phyloP scores from a whole-genome alignment of 2,329 filamentous ascomycete genomes.

The Botrytis fabae region DNA sequence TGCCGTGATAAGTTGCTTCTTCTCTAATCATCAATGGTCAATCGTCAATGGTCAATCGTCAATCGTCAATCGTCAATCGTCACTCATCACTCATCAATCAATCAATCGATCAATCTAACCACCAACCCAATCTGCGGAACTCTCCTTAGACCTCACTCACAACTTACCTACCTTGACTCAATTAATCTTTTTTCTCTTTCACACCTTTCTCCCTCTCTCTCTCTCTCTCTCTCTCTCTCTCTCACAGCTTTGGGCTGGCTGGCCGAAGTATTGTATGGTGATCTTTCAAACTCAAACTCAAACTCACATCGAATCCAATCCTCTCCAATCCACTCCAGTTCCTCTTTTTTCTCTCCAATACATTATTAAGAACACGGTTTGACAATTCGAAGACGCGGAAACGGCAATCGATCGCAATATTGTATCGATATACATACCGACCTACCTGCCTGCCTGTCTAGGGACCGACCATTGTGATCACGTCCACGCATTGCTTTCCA shows the following conservation, averaged over 20 bases:
- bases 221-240: neutral
- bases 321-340: too few relatives aligned
- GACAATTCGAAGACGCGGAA: neutral
- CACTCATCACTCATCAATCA: neutral
- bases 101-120: neutral
- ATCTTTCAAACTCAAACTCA: neutral
- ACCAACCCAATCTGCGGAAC: constrained; percentile 7
- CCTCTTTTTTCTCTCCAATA: neutral
- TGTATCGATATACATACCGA: neutral
- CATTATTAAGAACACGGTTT: neutral
- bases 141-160: constrained; percentile 2
- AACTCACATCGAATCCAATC: neutral
- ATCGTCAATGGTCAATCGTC: neutral
- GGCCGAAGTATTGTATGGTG: neutral
- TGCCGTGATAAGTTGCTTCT: constrained; percentile 3
- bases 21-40: neutral
- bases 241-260: neutral
- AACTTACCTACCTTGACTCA: neutral
- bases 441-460: neutral
- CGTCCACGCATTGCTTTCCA: neutral
- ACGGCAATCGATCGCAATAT: neutral
- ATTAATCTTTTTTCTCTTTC: neutral
- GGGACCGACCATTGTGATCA: neutral
- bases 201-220: neutral
- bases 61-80: neutral